Conservation (phyloP, 2,329 filamentous ascomycete species). For the Sporothrix schenckii region DNA sequence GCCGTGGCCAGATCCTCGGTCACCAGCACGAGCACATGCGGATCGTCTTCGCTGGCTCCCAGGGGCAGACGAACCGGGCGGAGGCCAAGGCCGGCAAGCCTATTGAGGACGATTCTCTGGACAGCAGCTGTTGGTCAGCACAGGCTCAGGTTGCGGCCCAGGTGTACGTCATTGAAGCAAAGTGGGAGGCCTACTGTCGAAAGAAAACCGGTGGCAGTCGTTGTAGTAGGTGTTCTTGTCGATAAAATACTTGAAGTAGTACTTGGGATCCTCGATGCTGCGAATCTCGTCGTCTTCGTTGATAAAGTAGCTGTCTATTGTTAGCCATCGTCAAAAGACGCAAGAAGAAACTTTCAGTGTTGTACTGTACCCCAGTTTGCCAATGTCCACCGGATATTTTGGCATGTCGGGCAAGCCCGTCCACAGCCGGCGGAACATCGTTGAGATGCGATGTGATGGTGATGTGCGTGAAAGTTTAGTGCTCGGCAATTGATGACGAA, state of each 20-base stretch:
- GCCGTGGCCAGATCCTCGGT: conserved; percentile 56
- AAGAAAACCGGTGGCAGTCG: conserved; percentile 69
- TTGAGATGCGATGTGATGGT: neutral
- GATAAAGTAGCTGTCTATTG: conserved; percentile 68
- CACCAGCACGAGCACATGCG: conserved; percentile 70
- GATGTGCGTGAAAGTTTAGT: neutral
- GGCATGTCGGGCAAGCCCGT: conserved; percentile 69
- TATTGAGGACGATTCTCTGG: conserved; percentile 61
- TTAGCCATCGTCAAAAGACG: neutral
- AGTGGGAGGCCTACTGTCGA: conserved; percentile 62
- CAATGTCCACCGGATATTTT: conserved; percentile 65
- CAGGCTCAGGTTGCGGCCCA: neutral
- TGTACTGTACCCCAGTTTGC: conserved; percentile 68
- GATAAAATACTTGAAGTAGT: conserved; percentile 74
- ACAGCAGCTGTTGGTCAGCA: conserved; percentile 57
- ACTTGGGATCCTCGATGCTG: conserved; percentile 65
- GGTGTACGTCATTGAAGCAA: no score
- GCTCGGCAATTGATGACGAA: neutral
- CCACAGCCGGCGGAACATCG: conserved; percentile 76
- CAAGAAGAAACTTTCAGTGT: neutral
- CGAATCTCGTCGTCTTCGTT: conserved; percentile 73
- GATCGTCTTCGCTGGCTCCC: conserved; percentile 49
- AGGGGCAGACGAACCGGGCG: conserved; percentile 64
- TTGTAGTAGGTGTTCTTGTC: conserved; percentile 78
- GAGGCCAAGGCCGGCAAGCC: conserved; percentile 65